These are phyloP conservation scores for Gnomoniopsis sp. DNA, from an alignment of 2,329 filamentous ascomycete species.

Conservation along the genomic window DNA sequence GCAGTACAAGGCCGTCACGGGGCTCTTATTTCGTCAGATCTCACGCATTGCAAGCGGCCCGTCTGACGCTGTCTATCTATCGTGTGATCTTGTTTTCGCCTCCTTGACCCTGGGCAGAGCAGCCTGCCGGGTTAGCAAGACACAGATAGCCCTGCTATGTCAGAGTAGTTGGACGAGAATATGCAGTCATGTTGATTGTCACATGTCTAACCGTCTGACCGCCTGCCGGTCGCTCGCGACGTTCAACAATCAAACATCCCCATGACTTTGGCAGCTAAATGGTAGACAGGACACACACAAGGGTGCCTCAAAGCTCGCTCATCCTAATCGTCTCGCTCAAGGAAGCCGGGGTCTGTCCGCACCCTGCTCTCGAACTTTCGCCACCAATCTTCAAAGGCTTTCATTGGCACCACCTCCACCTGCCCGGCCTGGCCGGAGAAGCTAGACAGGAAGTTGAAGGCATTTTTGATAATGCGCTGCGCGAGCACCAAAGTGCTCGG, in stretches of 20 bases:
- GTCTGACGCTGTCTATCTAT: background rate
- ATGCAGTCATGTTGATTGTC: background rate
- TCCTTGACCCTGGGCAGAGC: background rate
- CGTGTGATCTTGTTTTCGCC: too few species aligned
- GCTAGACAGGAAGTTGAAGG: constrained; percentile 91
- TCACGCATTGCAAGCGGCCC: background rate
- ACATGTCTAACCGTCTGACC: background rate
- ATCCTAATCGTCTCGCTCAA: constrained; percentile 58
- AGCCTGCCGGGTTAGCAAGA: constrained; percentile 21
- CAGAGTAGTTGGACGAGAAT: background rate
- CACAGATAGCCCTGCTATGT: background rate
- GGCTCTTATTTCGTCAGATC: background rate
- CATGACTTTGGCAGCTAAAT: too few species aligned
- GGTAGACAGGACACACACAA: background rate
- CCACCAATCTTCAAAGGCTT: constrained; percentile 98
- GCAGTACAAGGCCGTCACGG: background rate
- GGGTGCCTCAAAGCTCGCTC: background rate
- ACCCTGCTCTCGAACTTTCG: constrained; percentile 87
- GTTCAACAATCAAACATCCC: too few species aligned
- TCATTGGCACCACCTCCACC: constrained; percentile 86
- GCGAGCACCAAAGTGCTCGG: constrained; percentile 76
- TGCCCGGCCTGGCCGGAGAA: constrained; percentile 66
- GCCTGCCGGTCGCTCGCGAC: background rate
- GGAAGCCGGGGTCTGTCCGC: constrained; percentile 80
- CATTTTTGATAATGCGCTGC: constrained; percentile 92